phyloP scores from a whole-genome alignment of 2,329 filamentous ascomycete species.

The Alternaria viburni region DNA sequence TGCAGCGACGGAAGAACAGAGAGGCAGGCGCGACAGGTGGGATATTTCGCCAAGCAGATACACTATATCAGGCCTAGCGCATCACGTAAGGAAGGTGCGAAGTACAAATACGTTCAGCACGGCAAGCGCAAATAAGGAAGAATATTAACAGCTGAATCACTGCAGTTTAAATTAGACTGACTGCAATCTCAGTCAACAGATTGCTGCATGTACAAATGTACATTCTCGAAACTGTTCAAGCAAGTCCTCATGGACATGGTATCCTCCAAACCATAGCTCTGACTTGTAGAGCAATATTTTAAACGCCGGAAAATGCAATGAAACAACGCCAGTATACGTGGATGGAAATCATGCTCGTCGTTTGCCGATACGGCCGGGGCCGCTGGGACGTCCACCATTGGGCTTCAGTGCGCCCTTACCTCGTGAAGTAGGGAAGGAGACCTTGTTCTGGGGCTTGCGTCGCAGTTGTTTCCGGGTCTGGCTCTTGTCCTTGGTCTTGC shows the following conservation, averaged over 20 bases:
- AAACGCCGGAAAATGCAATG: slow-evolving; percentile 36
- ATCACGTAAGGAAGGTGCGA: neutral
- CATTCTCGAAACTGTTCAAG: neutral
- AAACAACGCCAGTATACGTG: slow-evolving; percentile 23
- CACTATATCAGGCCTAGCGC: neutral
- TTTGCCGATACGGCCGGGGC: slow-evolving; percentile 36
- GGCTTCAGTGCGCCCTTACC: slow-evolving; percentile 47
- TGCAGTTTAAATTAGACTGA: neutral
- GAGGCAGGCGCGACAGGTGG: neutral
- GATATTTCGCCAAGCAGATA: neutral
- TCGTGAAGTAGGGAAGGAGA: slow-evolving; percentile 44
- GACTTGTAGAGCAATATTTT: slow-evolving; percentile 20
- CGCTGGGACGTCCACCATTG: slow-evolving; percentile 21
- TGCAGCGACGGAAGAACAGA: neutral
- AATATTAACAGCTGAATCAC: neutral
- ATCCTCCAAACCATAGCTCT: slow-evolving; percentile 27
- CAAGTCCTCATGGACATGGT: slow-evolving; percentile 27
- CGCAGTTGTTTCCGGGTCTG: slow-evolving; percentile 46
- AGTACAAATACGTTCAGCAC: neutral
- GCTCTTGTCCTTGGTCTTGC: slow-evolving; percentile 44
- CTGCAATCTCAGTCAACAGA: neutral
- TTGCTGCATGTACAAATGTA: neutral
- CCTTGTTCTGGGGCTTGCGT: slow-evolving; percentile 48
- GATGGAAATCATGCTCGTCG: slow-evolving; percentile 27
- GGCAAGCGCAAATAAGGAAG: neutral